phyloP scores from a whole-genome alignment of 2,329 filamentous ascomycete genomes.

The Delphinella strobiligena region DNA sequence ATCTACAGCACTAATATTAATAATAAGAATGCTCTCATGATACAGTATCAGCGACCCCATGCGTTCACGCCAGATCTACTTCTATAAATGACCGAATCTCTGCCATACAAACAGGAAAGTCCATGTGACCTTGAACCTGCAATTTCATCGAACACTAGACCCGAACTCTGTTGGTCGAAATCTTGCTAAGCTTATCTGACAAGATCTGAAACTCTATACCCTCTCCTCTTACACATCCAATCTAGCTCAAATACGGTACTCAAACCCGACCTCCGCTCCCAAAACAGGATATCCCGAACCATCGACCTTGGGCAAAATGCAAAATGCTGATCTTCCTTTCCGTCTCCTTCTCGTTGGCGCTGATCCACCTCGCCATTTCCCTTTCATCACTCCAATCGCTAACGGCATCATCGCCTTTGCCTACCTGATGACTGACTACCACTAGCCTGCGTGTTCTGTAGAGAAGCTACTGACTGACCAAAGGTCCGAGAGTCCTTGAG shows the following conservation, averaged over 20 bases:
- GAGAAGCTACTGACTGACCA: slow-evolving; percentile 18
- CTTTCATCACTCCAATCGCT: slow-evolving; percentile 20
- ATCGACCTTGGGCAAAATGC: slow-evolving; percentile 19
- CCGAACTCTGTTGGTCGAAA: too few species aligned
- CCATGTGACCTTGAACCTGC: too few species aligned
- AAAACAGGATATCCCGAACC: slow-evolving; percentile 16
- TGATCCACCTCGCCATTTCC: slow-evolving; percentile 19
- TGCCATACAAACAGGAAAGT: too few species aligned
- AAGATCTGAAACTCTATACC: too few species aligned
- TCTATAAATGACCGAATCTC: too few species aligned
- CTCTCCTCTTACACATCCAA: too few species aligned
- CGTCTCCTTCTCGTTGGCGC: slow-evolving; percentile 17
- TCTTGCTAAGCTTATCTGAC: too few species aligned
- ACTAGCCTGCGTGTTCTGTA: slow-evolving; percentile 19
- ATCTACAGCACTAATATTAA: too few species aligned
- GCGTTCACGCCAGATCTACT: too few species aligned
- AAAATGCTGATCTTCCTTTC: slow-evolving; percentile 16
- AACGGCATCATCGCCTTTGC: slow-evolving; percentile 14
- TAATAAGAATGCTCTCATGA: too few species aligned
- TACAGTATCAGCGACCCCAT: too few species aligned
- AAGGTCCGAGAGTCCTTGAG: slow-evolving; percentile 16
- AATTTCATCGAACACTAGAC: too few species aligned
- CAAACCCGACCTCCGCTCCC: slow-evolving; percentile 16
- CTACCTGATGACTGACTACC: slow-evolving; percentile 20
- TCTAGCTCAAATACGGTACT: slow-evolving; percentile 10